Evolutionary conservation across 1,284 basidiomycete species (phyloP).

Genomic region (Cutaneotrichosporon dermatis): DNA sequence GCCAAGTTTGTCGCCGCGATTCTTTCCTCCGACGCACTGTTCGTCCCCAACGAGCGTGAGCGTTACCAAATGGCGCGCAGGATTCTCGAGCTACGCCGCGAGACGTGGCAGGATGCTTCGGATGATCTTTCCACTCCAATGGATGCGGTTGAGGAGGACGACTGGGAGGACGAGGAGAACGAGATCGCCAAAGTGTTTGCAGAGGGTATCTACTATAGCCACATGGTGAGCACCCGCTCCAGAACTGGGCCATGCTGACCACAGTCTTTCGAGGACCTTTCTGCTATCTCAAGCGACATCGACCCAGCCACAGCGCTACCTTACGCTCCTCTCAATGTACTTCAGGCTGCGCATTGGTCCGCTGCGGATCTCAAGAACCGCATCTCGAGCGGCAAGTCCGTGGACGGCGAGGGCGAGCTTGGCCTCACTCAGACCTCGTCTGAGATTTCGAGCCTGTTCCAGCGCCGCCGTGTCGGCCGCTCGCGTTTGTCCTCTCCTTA

Average conservation of each 20-base stretch:
- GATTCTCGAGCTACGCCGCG: constrained; percentile 68
- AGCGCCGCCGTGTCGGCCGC: constrained; percentile 16
- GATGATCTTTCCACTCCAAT: constrained; percentile 1
- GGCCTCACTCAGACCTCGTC: constrained; percentile 37
- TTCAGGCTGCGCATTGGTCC: constrained; percentile 75
- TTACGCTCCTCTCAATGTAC: constrained; percentile 61
- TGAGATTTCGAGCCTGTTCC: constrained; percentile 24
- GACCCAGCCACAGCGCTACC: constrained; percentile 65
- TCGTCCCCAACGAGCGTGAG: constrained; percentile 71
- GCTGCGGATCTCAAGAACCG: constrained; percentile 40
- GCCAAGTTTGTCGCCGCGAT: constrained; percentile 69
- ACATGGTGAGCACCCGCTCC: constrained; percentile 62
- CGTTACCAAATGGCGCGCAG: constrained; percentile 72
- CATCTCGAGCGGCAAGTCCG: constrained; percentile 21
- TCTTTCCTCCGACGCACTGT: constrained; percentile 73
- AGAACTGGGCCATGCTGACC: not conserved
- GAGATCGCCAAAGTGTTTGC: constrained; percentile 64
- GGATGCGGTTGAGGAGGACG: constrained; percentile 24
- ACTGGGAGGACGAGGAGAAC: constrained; percentile 45
- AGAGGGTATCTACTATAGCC: constrained; percentile 77
- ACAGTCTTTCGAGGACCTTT: constrained; percentile 71
- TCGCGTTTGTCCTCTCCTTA: constrained; percentile 8
- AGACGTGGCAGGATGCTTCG: constrained; percentile 36
- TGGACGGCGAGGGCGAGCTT: constrained; percentile 29
- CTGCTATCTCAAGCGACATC: constrained; percentile 64